Evolutionary conservation across 2,329 filamentous ascomycete genomes (phyloP).

Genomic region (Xylariaceae sp.): DNA sequence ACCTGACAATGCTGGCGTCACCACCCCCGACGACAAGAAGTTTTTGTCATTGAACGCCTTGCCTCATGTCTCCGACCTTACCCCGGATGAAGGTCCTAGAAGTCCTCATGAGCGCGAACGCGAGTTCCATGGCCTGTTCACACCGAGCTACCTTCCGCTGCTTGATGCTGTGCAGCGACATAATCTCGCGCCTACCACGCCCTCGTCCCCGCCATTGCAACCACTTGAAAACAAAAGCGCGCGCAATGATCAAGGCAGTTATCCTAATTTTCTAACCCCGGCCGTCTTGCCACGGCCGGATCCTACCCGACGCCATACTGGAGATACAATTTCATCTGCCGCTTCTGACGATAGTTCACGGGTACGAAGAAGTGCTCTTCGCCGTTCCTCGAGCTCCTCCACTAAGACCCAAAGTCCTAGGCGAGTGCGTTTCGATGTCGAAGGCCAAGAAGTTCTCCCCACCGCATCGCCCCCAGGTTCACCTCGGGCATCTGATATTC

Average conservation of each 20-base stretch:
- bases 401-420: conserved; percentile 57
- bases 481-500: conserved; percentile 34
- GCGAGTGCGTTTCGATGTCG: conserved; percentile 64
- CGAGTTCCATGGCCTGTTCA: conserved; percentile 66
- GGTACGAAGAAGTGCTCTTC: conserved; percentile 58
- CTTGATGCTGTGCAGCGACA: conserved; percentile 51
- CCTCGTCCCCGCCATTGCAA: conserved; percentile 19
- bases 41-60: conserved; percentile 45
- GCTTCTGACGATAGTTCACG: conserved; percentile 57
- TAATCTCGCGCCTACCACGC: conserved; percentile 22
- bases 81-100: conserved; percentile 41
- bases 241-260: conserved; percentile 28
- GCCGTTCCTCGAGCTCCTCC: conserved; percentile 57
- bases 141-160: conserved; percentile 63
- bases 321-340: conserved; percentile 53
- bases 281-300: conserved; percentile 35
- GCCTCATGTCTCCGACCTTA: conserved; percentile 42
- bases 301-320: conserved; percentile 46
- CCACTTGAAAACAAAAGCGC: conserved; percentile 34
- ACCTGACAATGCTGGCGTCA: conserved; percentile 15
- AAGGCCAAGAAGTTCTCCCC: conserved; percentile 62
- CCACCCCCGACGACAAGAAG: conserved; percentile 24
- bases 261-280: conserved; percentile 19
- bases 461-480: conserved; percentile 55
- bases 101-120: conserved; percentile 58